Conservation (phyloP, 768 basidiomycete species). For the Imleria badia region DNA sequence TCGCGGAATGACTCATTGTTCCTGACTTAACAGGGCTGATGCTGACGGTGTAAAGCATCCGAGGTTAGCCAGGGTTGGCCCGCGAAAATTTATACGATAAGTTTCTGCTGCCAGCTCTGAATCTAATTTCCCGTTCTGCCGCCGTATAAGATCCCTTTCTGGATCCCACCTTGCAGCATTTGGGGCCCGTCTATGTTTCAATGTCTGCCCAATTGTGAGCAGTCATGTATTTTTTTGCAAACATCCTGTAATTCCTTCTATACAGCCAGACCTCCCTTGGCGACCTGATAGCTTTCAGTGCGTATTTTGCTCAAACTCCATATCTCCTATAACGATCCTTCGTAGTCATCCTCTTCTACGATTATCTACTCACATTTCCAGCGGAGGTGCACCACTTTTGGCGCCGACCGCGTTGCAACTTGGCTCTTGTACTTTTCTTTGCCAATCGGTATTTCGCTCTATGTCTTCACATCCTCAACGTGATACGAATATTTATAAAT, state of each 20-base stretch:
- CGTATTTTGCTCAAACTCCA: background rate
- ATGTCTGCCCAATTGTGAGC: conserved; percentile 6
- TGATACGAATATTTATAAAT: conserved; percentile 36
- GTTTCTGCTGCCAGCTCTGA: background rate
- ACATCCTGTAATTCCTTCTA: too few species aligned
- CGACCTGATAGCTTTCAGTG: conserved; percentile 5
- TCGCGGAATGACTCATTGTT: too few species aligned
- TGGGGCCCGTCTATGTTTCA: background rate
- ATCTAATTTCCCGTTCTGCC: background rate
- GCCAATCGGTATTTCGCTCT: conserved; percentile 43
- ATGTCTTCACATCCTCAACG: conserved; percentile 38
- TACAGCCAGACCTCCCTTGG: background rate
- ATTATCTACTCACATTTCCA: conserved; percentile 45
- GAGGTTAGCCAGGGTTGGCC: too few species aligned
- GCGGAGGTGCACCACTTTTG: conserved; percentile 47
- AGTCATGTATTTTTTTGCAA: background rate
- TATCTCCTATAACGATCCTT: background rate
- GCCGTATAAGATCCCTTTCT: background rate
- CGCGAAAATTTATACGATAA: background rate
- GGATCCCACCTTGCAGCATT: background rate
- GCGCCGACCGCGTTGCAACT: conserved; percentile 31
- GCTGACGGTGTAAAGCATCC: background rate
- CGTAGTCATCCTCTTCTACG: conserved; percentile 39
- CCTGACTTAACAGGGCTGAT: too few species aligned
- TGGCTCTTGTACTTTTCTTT: conserved; percentile 39